Evolutionary conservation across 495 filamentous ascomycete species (phyloP), one percentile per base, ranked within the genome.

Genomic region (Parachaetomium inaequale): DNA sequence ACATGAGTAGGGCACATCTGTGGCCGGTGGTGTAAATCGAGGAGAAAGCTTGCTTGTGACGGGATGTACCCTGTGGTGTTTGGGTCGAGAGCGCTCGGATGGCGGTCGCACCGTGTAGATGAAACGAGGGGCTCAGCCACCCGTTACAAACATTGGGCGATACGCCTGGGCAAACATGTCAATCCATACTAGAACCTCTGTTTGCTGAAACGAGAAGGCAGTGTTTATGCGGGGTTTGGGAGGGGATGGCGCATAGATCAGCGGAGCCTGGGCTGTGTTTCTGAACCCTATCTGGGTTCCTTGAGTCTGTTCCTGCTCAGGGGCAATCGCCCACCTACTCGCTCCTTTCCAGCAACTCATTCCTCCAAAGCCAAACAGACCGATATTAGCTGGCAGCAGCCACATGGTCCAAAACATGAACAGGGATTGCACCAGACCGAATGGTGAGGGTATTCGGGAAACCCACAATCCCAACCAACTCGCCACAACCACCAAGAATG

Each of bases 101-200:
- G 53, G 11, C 10, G 15, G 25, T 7, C 14, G 15, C 23, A 43
- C 53, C 53, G 53, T 19, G 25, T 23, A 29, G 12, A 3, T 43
- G 53, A 43, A 56, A 43, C 38, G 21, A 56, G 38, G 53, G 38
- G 53, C 7, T 42, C 38, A 43, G 53, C 52, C 53, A 56, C 25
- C 2, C n/a, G 50, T 23, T 12, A 19, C 50, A 36, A n/a, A 51
- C 47, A 2, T 17, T 4, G 26, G 47, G 47, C 47, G 17, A 15
- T 29, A 31, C 26, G 19, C 14, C 15, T 15, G 23, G 23, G 6
- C 0, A 43, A 43, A 40, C 36, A 17, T 17, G n/a, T n/a, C n/a
- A 17, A 17, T 10, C 36, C 36, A 28, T 26, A 26, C 19, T 49
- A 3, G 28, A 31, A 31, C 15, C 28, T 51, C 21, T 29, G 26